Evolutionary conservation across 2,329 filamentous ascomycete genomes (phyloP).

Genomic region (Hypoxylon sp.): DNA sequence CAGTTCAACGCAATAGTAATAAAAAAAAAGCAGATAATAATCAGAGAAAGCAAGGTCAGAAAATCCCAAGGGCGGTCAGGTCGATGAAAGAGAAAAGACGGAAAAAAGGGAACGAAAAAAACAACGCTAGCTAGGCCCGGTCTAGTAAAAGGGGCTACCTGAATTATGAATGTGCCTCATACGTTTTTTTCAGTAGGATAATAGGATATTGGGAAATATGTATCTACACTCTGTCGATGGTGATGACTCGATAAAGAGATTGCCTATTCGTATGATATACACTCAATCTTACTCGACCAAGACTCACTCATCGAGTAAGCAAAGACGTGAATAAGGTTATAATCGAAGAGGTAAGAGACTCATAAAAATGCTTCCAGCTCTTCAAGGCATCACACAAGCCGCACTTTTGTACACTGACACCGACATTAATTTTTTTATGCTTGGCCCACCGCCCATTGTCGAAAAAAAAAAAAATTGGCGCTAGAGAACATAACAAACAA

Average conservation of each 20-base stretch:
- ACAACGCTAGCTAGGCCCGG: constrained; percentile 13
- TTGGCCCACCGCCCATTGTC: constrained; percentile 11
- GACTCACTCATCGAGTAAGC: not conserved
- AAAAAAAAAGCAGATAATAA: not conserved
- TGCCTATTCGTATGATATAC: not conserved
- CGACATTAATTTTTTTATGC: not conserved
- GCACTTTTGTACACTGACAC: no score
- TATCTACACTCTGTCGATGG: not conserved
- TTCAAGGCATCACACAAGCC: no score
- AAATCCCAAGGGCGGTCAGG: not conserved
- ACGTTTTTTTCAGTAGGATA: no score
- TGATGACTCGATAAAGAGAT: not conserved
- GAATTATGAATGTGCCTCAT: not conserved
- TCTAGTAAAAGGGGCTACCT: constrained; percentile 27
- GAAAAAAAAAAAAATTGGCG: no score
- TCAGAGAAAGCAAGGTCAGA: not conserved
- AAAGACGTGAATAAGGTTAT: not conserved
- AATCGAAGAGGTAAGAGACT: not conserved
- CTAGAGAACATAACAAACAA: constrained; percentile 14
- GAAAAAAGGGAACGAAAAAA: no score
- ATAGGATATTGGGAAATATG: not conserved
- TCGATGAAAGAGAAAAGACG: no score
- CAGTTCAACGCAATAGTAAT: not conserved
- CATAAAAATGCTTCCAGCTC: not conserved
- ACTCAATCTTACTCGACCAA: not conserved